Percentiles rank a stretch among this genome's conserved stretches.
Conservation (phyloP, 805 yeast species). For the Metschnikowia lunata region DNA sequence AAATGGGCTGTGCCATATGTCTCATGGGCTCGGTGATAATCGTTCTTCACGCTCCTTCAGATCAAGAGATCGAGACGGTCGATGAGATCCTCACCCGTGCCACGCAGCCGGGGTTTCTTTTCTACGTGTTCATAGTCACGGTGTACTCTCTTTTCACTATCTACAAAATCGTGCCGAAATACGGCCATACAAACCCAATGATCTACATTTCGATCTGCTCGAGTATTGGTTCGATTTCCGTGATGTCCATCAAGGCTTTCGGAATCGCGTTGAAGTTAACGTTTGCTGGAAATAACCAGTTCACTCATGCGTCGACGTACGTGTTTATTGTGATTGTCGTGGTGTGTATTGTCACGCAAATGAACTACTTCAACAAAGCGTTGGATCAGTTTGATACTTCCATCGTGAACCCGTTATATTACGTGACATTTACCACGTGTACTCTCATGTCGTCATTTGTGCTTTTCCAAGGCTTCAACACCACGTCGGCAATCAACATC, state of each 20-base stretch:
- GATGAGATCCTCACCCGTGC: conserved; percentile 85
- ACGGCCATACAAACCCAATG: conserved; percentile 81
- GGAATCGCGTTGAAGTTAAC: conserved; percentile 89
- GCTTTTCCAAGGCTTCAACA: conserved; percentile 81
- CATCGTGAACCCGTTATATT: conserved; percentile 85
- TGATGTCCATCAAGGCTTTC: conserved; percentile 88
- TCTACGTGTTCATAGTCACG: conserved; percentile 60
- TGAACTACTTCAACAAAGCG: conserved; percentile 92
- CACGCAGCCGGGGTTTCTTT: conserved; percentile 67
- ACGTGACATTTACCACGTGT: conserved; percentile 86
- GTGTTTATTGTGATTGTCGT: conserved; percentile 73
- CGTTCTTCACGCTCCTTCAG: conserved; percentile 91
- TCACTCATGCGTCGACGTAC: conserved; percentile 79
- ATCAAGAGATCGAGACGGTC: conserved; percentile 80
- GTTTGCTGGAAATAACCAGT: conserved; percentile 80
- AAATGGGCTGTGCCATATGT: conserved; percentile 91
- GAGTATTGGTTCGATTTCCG: conserved; percentile 84
- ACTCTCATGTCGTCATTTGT: conserved; percentile 84
- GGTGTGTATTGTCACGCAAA: conserved; percentile 80
- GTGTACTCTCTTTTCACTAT: conserved; percentile 73
- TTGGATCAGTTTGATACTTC: conserved; percentile 91
- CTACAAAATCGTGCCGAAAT: conserved; percentile 73
- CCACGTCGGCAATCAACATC: conserved; percentile 72
- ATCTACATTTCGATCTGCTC: conserved; percentile 87
- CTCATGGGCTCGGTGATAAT: conserved; percentile 83